Base-by-base conservation (phyloP, 371 early-diverging fungal species). In the Parasitella parasitica region DNA sequence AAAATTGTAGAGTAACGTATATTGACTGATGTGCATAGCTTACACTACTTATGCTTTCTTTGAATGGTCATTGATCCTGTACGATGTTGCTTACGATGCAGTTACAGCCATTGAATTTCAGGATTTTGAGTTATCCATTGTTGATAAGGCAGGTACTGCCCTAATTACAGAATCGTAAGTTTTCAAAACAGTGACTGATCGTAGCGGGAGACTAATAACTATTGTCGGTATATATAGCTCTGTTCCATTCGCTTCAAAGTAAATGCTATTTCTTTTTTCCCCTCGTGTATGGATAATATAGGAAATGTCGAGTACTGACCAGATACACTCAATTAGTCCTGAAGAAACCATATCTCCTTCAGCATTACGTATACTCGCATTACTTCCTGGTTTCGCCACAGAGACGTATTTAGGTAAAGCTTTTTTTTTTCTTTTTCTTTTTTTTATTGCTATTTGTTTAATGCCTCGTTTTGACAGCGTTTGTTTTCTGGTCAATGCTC, bases 41-140 rank as follows among this genome's bases (percentile, higher is more conserved):
- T 91, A 93, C 63, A 89, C 91, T 7, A 84, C 78, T 22, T 93
- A 93, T 63, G 90, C 92, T 30, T 89, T 90, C 76, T 91, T 90
- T 67, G 93, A 93, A 65, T 93, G 92, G 93, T 83, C 88, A 12
- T 72, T 93, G 34, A 91, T 93, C 51, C 37, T 89, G 9, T 88
- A 90, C 57, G 93, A 93, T 64, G 86, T 93, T 22, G 83, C 87
- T 54, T 93, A 88, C 66, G 93, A 93, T 66, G 88, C 89, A 35
- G 85, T 89, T 11, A 79, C 87, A 27, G 82, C 83, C 52, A 75
- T 83, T 52, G 91, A 91, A 73, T 91, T 91, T 68, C 73, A 75
- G 34, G 77, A 76, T 26, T 80, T 86, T 63, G 82, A 85, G 59
- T 57, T 88, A 28, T 64, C 76, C 6, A 67, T 88, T 22, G 65